Conservation (phyloP, 164 flowering plant genomes). For the Kalanchoe fedtschenkoi region DNA sequence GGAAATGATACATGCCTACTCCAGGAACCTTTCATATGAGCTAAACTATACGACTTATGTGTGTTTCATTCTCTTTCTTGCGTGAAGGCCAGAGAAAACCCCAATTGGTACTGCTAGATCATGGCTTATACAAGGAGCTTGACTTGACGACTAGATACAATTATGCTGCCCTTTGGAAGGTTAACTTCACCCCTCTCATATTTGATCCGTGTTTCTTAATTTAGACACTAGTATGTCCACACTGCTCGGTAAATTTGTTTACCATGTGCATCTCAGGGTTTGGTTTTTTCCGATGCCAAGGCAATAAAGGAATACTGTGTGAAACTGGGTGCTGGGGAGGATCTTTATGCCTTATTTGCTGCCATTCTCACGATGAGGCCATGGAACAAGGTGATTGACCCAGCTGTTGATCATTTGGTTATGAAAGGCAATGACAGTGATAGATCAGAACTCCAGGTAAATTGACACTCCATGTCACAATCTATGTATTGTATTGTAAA, state of each 20-base stretch:
- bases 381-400: conserved; percentile 78
- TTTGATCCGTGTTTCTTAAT: background rate
- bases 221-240: background rate
- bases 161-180: conserved; percentile 98
- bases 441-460: conserved; percentile 84
- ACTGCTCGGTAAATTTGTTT: background rate
- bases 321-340: conserved; percentile 97
- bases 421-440: conserved; percentile 57
- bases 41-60: background rate
- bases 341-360: conserved; percentile 80
- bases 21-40: background rate
- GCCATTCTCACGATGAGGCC: conserved; percentile 97
- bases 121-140: conserved; percentile 89
- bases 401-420: conserved; percentile 82
- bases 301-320: conserved; percentile 80
- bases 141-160: conserved; percentile 57
- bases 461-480: background rate
- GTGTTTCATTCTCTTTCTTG: background rate
- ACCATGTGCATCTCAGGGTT: conserved; percentile 31
- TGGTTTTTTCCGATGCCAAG: conserved; percentile 78
- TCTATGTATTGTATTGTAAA: background rate
- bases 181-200: conserved; percentile 9
- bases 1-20: background rate
- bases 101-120: conserved; percentile 80
- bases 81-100: conserved; percentile 64